Evolutionary conservation across 257 asterid genomes (phyloP).

Genomic region (Coffea canephora): DNA sequence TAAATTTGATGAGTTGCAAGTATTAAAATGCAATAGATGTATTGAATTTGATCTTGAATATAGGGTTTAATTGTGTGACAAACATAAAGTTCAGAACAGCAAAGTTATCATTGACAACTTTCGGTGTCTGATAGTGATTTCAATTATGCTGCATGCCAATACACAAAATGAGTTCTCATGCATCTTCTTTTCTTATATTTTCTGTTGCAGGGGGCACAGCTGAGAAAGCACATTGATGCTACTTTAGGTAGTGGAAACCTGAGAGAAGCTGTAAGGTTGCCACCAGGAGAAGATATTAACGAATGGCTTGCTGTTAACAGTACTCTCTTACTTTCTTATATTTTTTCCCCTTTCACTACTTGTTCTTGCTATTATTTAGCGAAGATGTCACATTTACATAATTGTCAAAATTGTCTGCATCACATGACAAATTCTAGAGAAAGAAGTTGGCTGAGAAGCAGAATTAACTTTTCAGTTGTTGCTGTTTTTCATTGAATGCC

Average conservation of each 20-base stretch:
- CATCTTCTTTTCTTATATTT: background rate
- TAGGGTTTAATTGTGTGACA: background rate
- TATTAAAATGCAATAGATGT: background rate
- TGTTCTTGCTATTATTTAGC: background rate
- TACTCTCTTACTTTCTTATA: constrained; percentile 29
- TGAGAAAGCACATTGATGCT: constrained; percentile 86
- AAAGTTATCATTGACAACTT: background rate
- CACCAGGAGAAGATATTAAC: constrained; percentile 89
- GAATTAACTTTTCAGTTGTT: background rate
- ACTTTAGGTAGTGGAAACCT: constrained; percentile 92
- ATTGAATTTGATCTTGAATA: background rate
- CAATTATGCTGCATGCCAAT: background rate
- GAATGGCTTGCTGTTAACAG: constrained; percentile 98
- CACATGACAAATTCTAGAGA: background rate
- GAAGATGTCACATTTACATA: background rate
- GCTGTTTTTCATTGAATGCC: background rate
- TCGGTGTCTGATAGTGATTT: background rate
- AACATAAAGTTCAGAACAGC: background rate
- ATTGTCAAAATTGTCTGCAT: background rate
- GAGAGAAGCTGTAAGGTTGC: constrained; percentile 92
- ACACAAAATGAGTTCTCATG: constrained; percentile 2
- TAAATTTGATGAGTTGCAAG: background rate
- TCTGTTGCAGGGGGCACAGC: constrained; percentile 76
- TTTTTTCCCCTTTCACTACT: background rate
- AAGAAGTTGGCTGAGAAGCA: background rate